Percentiles rank a stretch among this genome's conserved stretches.
These are phyloP conservation scores for Ophiorrhiza pumila DNA, from an alignment of 257 asterid genomes.

Conservation along the genomic window DNA sequence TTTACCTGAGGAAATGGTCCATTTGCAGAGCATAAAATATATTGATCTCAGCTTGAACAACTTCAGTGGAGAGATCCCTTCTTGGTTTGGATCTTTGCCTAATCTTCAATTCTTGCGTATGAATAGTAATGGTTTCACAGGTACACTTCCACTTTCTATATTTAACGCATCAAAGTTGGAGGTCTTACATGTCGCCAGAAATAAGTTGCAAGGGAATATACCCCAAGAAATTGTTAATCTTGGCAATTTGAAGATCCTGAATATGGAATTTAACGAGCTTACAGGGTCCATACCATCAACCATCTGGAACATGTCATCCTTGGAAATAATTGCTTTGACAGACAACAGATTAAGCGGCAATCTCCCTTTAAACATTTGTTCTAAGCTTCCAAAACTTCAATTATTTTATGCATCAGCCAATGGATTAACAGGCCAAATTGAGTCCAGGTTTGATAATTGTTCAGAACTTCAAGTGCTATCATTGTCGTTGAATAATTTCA, in stretches of 20 bases:
- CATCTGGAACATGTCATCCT: conserved; percentile 18
- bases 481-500: neutral
- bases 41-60: conserved; percentile 13
- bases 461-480: conserved; percentile 2
- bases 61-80: conserved; percentile 25
- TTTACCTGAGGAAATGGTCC: conserved; percentile 11
- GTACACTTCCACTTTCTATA: conserved; percentile 13
- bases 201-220: conserved; percentile 11
- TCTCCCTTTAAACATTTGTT: conserved; percentile 20
- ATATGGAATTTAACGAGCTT: conserved; percentile 6
- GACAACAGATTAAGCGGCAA: conserved; percentile 20
- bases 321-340: neutral
- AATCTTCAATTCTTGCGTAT: conserved; percentile 7
- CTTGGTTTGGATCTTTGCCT: conserved; percentile 8
- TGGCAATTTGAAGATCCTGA: neutral
- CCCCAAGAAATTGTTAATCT: conserved; percentile 11
- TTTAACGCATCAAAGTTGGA: conserved; percentile 8
- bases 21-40: neutral
- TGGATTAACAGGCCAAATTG: conserved; percentile 19
- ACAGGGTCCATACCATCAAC: conserved; percentile 18
- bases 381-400: conserved; percentile 17
- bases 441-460: conserved; percentile 17
- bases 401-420: neutral
- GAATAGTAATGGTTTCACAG: conserved; percentile 6
- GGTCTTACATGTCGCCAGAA: neutral